Percentiles rank a stretch among this genome's conserved stretches.
Evolutionary conservation across 768 basidiomycete species (phyloP).

Genomic region (Tricholoma hemisulphureum): DNA sequence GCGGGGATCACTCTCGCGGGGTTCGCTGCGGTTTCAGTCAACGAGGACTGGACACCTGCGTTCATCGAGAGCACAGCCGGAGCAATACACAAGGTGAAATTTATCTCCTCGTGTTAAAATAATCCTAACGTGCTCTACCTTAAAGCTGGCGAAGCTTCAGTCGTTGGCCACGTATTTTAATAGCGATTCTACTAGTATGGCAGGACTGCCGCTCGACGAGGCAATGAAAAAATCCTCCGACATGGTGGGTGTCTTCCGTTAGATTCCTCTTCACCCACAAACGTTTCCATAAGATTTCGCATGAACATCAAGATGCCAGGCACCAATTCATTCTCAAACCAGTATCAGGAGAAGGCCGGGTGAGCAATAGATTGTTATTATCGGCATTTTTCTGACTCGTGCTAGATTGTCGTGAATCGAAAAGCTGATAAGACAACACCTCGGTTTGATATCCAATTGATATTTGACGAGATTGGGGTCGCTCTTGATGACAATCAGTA

Average conservation of each 20-base stretch:
- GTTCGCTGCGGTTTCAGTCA: slow-evolving; percentile 87
- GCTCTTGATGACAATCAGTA: slow-evolving; percentile 93
- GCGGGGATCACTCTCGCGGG: slow-evolving; percentile 84
- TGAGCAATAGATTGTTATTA: slow-evolving; percentile 34
- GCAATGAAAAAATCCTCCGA: slow-evolving; percentile 70
- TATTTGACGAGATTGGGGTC: slow-evolving; percentile 92
- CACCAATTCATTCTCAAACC: slow-evolving; percentile 97
- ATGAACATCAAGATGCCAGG: slow-evolving; percentile 45
- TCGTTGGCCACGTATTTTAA: slow-evolving; percentile 94
- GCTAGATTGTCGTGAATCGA: slow-evolving; percentile 79
- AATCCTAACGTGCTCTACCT: not conserved
- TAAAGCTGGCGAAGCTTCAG: slow-evolving; percentile 77
- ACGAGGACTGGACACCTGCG: slow-evolving; percentile 82
- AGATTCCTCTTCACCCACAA: not conserved
- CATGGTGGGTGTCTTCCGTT: slow-evolving; percentile 47
- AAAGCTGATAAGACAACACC: slow-evolving; percentile 71
- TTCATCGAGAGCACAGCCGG: slow-evolving; percentile 90
- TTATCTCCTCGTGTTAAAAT: not conserved
- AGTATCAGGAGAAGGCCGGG: slow-evolving; percentile 91
- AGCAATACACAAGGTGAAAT: slow-evolving; percentile 80
- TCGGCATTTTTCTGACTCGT: slow-evolving; percentile 4
- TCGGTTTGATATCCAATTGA: slow-evolving; percentile 80
- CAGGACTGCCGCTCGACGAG: slow-evolving; percentile 61
- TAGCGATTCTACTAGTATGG: slow-evolving; percentile 82
- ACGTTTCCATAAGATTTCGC: slow-evolving; percentile 37